These are phyloP conservation scores for Arachnomyces sp. DNA, from an alignment of 2,329 filamentous ascomycete genomes.

Conservation along the genomic window DNA sequence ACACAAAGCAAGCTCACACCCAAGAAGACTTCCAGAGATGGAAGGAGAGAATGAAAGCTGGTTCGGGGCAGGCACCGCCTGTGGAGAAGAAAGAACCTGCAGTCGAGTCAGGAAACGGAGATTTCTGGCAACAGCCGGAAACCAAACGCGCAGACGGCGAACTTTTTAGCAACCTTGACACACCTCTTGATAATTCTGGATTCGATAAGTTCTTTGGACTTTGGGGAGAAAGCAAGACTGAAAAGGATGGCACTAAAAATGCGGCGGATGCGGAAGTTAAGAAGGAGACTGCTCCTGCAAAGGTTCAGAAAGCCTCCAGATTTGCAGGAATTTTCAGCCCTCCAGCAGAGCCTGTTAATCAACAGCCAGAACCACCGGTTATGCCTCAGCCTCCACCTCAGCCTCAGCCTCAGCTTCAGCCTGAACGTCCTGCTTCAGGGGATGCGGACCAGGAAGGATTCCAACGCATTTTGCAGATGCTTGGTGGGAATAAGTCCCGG, in stretches of 20 bases:
- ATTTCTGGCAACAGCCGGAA: slow-evolving; percentile 19
- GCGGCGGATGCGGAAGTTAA: slow-evolving; percentile 33
- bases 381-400: slow-evolving; percentile 18
- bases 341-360: slow-evolving; percentile 44
- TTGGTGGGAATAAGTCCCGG: slow-evolving; percentile 50
- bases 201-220: slow-evolving; percentile 72
- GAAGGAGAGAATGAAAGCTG: slow-evolving; percentile 82
- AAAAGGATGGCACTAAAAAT: slow-evolving; percentile 19
- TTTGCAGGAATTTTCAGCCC: slow-evolving; percentile 75
- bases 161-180: slow-evolving; percentile 48
- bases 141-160: slow-evolving; percentile 38
- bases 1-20: slow-evolving; percentile 64
- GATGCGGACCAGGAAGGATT: slow-evolving; percentile 81
- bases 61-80: slow-evolving; percentile 33
- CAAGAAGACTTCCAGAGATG: slow-evolving; percentile 90
- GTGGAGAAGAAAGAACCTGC: slow-evolving; percentile 39
- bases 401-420: slow-evolving; percentile 10
- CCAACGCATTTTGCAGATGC: slow-evolving; percentile 71
- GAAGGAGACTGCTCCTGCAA: slow-evolving; percentile 40
- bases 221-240: slow-evolving; percentile 45
- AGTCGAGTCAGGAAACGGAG: slow-evolving; percentile 14
- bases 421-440: slow-evolving; percentile 32
- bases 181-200: slow-evolving; percentile 58
- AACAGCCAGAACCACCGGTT: slow-evolving; percentile 21
- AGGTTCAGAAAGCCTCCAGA: slow-evolving; percentile 64